Evolutionary conservation across 2,329 filamentous ascomycete genomes (phyloP).

Genomic region (Catunica adiposa): DNA sequence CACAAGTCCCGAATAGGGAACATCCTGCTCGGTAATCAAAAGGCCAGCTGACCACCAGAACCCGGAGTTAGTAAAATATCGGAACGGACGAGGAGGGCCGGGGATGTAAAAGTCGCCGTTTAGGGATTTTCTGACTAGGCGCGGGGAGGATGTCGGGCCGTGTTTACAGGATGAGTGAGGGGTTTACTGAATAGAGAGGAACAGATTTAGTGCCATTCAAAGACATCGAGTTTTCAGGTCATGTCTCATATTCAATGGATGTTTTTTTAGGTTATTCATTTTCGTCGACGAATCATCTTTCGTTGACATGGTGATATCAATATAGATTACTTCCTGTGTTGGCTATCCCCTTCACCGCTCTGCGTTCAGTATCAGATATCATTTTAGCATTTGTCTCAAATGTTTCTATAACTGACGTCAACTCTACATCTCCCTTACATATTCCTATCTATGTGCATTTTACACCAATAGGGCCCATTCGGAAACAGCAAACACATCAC

Average conservation of each 20-base stretch:
- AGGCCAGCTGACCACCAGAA: not conserved
- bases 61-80: constrained; percentile 7
- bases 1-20: not conserved
- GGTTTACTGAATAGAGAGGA: not conserved
- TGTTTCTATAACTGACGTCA: not conserved
- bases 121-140: no score
- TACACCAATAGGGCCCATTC: not conserved
- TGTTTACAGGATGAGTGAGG: no score
- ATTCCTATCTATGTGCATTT: not conserved
- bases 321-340: not conserved
- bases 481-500: not conserved
- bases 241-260: no score
- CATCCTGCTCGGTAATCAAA: not conserved
- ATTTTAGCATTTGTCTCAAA: not conserved
- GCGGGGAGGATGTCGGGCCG: no score
- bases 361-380: no score
- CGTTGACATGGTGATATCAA: no score
- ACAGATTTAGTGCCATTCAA: not conserved
- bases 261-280: no score
- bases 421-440: not conserved
- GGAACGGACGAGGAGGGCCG: not conserved
- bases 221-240: not conserved
- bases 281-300: no score
- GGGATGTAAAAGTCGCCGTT: no score
- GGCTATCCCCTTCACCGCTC: no score